Evolutionary conservation across 2,329 filamentous ascomycete species (phyloP).

Genomic region (Sporothrix protearum): DNA sequence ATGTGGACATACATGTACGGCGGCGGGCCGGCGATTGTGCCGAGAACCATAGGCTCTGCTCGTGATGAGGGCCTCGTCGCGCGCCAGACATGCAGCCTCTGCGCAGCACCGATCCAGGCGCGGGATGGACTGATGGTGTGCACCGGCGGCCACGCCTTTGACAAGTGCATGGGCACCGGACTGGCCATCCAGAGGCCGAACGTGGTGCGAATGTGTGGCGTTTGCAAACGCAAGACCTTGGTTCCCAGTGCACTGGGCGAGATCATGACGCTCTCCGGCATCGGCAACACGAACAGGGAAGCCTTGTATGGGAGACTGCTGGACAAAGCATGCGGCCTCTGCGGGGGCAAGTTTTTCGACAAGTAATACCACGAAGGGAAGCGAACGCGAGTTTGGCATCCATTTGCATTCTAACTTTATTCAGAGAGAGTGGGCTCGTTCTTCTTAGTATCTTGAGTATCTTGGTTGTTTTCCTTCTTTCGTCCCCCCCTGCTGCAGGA

Average conservation of each 20-base stretch:
- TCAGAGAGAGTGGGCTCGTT: not conserved
- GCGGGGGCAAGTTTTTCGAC: constrained; percentile 39
- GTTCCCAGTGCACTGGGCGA: constrained; percentile 42
- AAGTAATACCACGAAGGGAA: constrained; percentile 19
- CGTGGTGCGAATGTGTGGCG: constrained; percentile 52
- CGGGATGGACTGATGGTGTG: constrained; percentile 30
- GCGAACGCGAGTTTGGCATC: not conserved
- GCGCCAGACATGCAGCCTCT: constrained; percentile 48
- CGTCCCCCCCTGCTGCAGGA: not conserved
- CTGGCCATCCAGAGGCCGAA: constrained; percentile 54
- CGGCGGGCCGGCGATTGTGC: constrained; percentile 44
- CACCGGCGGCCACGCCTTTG: constrained; percentile 40
- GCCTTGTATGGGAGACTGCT: constrained; percentile 26
- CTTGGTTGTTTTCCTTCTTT: not conserved
- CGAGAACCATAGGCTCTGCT: constrained; percentile 19
- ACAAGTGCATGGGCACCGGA: constrained; percentile 52
- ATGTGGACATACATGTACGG: constrained; percentile 61
- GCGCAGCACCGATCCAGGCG: constrained; percentile 33
- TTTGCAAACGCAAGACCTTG: constrained; percentile 53
- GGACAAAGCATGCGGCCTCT: constrained; percentile 35
- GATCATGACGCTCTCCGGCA: constrained; percentile 28
- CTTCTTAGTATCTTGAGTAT: not conserved
- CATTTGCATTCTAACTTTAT: not conserved
- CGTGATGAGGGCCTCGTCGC: constrained; percentile 31
- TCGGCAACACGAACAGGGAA: constrained; percentile 25